Conservation (phyloP, 495 filamentous ascomycete genomes). For the Penicillium subrubescens region DNA sequence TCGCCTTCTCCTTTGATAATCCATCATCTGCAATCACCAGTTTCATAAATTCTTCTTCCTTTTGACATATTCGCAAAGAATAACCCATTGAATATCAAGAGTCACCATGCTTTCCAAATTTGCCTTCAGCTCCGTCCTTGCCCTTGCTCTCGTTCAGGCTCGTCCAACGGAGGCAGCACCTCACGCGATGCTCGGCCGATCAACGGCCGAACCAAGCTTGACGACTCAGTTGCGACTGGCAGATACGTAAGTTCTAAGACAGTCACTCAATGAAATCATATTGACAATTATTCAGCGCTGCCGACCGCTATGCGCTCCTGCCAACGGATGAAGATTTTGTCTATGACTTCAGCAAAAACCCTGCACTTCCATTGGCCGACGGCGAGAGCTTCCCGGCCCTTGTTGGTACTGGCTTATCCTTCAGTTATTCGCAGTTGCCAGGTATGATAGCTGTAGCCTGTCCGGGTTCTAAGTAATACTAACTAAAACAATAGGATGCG, state of each 20-base stretch:
- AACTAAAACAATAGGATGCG: neutral
- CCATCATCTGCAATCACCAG: neutral
- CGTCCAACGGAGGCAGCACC: neutral
- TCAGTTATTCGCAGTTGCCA: neutral
- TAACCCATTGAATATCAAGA: neutral
- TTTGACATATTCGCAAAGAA: neutral
- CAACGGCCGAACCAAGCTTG: neutral
- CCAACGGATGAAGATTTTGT: neutral
- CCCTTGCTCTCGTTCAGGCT: neutral
- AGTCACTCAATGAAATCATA: neutral
- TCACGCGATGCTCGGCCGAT: neutral
- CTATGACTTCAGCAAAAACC: neutral
- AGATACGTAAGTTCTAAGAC: neutral
- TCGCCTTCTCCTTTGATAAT: neutral
- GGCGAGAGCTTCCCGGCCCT: neutral
- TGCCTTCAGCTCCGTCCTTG: neutral
- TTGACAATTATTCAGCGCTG: neutral
- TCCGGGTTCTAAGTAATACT: neutral
- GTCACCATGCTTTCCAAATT: neutral
- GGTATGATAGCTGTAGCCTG: neutral
- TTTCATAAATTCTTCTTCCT: neutral
- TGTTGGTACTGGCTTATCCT: neutral
- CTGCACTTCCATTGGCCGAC: neutral
- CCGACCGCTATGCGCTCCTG: neutral
- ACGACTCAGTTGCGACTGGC: neutral